phyloP scores from a whole-genome alignment of 2,329 filamentous ascomycete species.

The Hypoxylon sp. region DNA sequence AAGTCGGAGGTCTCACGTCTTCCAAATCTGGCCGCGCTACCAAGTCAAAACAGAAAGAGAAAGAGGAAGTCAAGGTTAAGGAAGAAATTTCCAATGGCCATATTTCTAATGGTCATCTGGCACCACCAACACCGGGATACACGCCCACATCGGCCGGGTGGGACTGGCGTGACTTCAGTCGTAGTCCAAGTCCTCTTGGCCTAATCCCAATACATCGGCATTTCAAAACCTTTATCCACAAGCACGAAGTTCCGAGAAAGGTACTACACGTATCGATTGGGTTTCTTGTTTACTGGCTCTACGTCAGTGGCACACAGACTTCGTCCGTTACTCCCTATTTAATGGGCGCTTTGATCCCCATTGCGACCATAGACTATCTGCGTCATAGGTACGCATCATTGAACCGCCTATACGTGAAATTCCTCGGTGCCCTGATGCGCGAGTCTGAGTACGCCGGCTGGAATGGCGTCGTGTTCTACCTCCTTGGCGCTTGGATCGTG shows the following conservation, averaged over 20 bases:
- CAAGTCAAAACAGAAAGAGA: constrained; percentile 53
- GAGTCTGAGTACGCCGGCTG: constrained; percentile 95
- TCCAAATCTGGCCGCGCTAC: constrained; percentile 58
- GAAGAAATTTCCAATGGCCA: constrained; percentile 37
- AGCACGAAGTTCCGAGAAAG: constrained; percentile 96
- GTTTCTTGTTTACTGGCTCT: constrained; percentile 91
- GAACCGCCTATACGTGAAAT: constrained; percentile 88
- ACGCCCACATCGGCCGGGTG: constrained; percentile 69
- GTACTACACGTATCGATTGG: constrained; percentile 95
- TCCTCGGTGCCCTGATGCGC: constrained; percentile 92
- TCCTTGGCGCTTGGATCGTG: constrained; percentile 89
- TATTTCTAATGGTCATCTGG: constrained; percentile 76
- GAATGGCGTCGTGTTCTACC: constrained; percentile 98
- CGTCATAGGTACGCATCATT: constrained; percentile 86
- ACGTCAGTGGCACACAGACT: constrained; percentile 83
- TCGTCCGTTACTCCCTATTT: constrained; percentile 86
- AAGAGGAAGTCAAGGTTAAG: constrained; percentile 45
- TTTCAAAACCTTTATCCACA: constrained; percentile 93
- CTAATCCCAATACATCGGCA: constrained; percentile 95
- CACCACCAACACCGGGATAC: constrained; percentile 68
- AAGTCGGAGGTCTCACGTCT: constrained; percentile 67
- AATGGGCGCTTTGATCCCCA: constrained; percentile 84
- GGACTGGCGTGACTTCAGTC: constrained; percentile 89
- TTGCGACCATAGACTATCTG: constrained; percentile 84
- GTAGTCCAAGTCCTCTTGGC: constrained; percentile 92